Evolutionary conservation across 371 early-diverging fungal genomes (phyloP).

Genomic region (Mucor racemosus): DNA sequence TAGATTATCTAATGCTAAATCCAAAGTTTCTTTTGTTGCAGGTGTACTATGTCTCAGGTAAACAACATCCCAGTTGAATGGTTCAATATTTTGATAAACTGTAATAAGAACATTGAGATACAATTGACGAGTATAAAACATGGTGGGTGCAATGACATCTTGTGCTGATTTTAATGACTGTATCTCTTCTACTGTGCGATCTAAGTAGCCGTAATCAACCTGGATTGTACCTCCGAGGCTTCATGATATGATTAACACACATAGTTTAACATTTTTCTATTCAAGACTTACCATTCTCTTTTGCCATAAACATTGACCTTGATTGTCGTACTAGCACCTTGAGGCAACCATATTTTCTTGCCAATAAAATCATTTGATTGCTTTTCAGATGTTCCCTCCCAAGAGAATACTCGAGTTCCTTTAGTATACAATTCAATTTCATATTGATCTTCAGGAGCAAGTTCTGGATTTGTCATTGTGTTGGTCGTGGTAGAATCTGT

Average conservation of each 20-base stretch:
- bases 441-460: slow-evolving; percentile 77
- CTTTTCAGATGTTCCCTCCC: slow-evolving; percentile 52
- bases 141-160: slow-evolving; percentile 20
- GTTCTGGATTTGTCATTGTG: slow-evolving; percentile 57
- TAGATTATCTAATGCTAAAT: slow-evolving; percentile 21
- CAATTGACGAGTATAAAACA: slow-evolving; percentile 74
- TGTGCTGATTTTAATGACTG: background rate
- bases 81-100: slow-evolving; percentile 69
- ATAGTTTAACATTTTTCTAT: too few relatives aligned
- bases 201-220: slow-evolving; percentile 73
- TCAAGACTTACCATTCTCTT: slow-evolving; percentile 34
- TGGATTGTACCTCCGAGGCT: slow-evolving; percentile 73
- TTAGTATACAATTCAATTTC: slow-evolving; percentile 77
- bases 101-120: slow-evolving; percentile 74
- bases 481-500: slow-evolving; percentile 65
- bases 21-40: slow-evolving; percentile 22
- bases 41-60: slow-evolving; percentile 52
- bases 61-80: slow-evolving; percentile 70
- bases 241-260: too few relatives aligned
- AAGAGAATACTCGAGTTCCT: slow-evolving; percentile 69
- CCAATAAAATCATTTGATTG: background rate
- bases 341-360: slow-evolving; percentile 48
- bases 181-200: slow-evolving; percentile 22
- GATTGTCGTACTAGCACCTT: slow-evolving; percentile 58
- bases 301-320: slow-evolving; percentile 76